phyloP scores from a whole-genome alignment of 495 filamentous ascomycete genomes.

The Darksidea phi region DNA sequence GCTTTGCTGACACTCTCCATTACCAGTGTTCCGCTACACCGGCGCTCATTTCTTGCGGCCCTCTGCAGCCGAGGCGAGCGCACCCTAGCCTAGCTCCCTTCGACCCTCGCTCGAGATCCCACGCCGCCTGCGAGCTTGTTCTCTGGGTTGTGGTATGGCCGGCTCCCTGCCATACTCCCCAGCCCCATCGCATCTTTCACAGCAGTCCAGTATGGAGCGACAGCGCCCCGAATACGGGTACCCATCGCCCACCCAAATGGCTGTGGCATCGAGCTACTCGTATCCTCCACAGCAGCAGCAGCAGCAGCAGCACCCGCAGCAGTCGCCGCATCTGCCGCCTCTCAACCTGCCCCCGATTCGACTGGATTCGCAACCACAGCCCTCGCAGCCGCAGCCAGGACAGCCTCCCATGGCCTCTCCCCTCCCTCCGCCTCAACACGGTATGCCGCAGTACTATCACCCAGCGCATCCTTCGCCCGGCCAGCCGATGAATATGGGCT shows the following conservation, averaged over 20 bases:
- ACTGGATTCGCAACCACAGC: slow-evolving; percentile 43
- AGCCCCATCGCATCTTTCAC: slow-evolving; percentile 48
- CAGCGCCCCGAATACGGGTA: slow-evolving; percentile 54
- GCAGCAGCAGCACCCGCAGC: slow-evolving; percentile 54
- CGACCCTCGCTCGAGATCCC: too few species aligned
- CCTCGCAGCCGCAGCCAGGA: slow-evolving; percentile 26
- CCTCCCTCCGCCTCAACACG: slow-evolving; percentile 43
- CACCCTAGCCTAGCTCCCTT: too few species aligned
- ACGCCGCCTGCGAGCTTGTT: too few species aligned
- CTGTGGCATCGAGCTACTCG: too few species aligned
- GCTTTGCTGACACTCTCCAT: too few species aligned
- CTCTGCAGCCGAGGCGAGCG: too few species aligned
- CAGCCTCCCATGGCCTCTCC: slow-evolving; percentile 43
- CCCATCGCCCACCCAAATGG: slow-evolving; percentile 45
- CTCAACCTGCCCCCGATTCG: slow-evolving; percentile 67
- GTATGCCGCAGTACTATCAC: slow-evolving; percentile 40
- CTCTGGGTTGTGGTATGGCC: too few species aligned
- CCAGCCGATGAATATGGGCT: slow-evolving; percentile 44
- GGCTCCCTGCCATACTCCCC: slow-evolving; percentile 50
- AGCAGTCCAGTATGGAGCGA: too few species aligned
- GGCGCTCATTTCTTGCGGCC: too few species aligned
- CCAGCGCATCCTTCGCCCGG: slow-evolving; percentile 41
- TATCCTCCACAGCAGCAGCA: slow-evolving; percentile 45
- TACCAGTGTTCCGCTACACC: too few species aligned
- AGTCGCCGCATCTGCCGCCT: slow-evolving; percentile 50